Evolutionary conservation across 306 rosid genomes (phyloP).

Genomic region (Abrus pulchellus): DNA sequence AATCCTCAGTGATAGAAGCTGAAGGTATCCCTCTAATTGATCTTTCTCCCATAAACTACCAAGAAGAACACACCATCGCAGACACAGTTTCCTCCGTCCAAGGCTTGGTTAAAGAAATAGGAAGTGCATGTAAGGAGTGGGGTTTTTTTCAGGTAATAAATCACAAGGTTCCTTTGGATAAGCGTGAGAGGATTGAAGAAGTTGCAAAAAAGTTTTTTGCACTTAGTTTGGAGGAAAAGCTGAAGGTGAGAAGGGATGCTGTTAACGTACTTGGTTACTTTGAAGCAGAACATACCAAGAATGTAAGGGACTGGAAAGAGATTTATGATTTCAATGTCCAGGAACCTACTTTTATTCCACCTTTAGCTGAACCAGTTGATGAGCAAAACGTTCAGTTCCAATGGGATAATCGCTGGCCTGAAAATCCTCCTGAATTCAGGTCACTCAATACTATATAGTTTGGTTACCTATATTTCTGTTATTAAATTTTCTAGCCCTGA

Average conservation of each 20-base stretch:
- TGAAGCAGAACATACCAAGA: slow-evolving; percentile 80
- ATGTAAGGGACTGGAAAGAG: slow-evolving; percentile 93
- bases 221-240: slow-evolving; percentile 52
- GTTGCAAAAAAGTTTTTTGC: slow-evolving; percentile 62
- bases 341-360: slow-evolving; percentile 63
- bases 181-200: slow-evolving; percentile 51
- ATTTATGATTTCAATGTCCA: slow-evolving; percentile 79
- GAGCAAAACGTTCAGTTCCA: slow-evolving; percentile 50
- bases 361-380: slow-evolving; percentile 44
- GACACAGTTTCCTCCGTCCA: slow-evolving; percentile 25
- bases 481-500: neutral
- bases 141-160: slow-evolving; percentile 85
- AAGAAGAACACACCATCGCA: neutral
- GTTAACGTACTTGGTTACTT: slow-evolving; percentile 67
- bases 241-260: slow-evolving; percentile 72
- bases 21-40: slow-evolving; percentile 67
- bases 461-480: neutral
- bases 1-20: slow-evolving; percentile 49
- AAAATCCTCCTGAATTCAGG: slow-evolving; percentile 68
- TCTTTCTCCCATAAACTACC: slow-evolving; percentile 51
- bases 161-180: slow-evolving; percentile 69
- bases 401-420: slow-evolving; percentile 83
- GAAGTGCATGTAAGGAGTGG: slow-evolving; percentile 69
- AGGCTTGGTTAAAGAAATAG: slow-evolving; percentile 57
- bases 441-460: slow-evolving; percentile 29